Evolutionary conservation across 768 basidiomycete species (phyloP), one percentile per base, ranked within the genome.

Genomic region (Tricholoma flavovirens): DNA sequence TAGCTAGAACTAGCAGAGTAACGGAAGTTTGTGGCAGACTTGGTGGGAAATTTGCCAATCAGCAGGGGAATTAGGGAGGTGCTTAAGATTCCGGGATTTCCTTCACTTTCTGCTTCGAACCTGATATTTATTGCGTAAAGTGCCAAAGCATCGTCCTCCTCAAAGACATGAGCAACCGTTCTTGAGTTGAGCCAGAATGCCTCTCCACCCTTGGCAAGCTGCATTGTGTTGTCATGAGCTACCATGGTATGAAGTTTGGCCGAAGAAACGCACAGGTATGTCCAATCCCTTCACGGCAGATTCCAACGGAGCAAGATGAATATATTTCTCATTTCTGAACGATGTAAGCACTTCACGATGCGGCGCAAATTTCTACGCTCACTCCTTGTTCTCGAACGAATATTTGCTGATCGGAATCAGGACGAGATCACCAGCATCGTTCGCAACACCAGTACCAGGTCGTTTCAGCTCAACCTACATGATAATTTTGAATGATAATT

Each of bases 181-280:
- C 81, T 77, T 1, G 77, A 71, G 51, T 84, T 80, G 11, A 93
- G 76, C 91, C 91, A 93, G 72, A 93, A 92, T 2, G 79, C 78
- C 45, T 89, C 84, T 19, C 89, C 90, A 8, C 83, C 87, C 49
- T 83, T 81, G 21, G 79, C 72, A 35, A 91, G 77, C 74, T 81
- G 62, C 14, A 29, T 29, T 19, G 17, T n/a, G 12, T 10, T n/a
- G 40, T 30, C 35, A 30, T 21, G 17, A 21, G 57, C 49, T 30
- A 33, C 46, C 14, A 48, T 26, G 15, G 17, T 7, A 22, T 17
- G 15, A 58, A 33, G 26, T 24, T 17, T 35, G 22, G 48, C 29
- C 49, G 26, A 42, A 35, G 49, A 40, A 17, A 70, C 77, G 42
- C 50, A 81, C 78, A 14, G 83, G 75, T 54, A 88, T 75, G 58